phyloP scores from a whole-genome alignment of 2,329 filamentous ascomycete genomes.

The Apiospora marii region DNA sequence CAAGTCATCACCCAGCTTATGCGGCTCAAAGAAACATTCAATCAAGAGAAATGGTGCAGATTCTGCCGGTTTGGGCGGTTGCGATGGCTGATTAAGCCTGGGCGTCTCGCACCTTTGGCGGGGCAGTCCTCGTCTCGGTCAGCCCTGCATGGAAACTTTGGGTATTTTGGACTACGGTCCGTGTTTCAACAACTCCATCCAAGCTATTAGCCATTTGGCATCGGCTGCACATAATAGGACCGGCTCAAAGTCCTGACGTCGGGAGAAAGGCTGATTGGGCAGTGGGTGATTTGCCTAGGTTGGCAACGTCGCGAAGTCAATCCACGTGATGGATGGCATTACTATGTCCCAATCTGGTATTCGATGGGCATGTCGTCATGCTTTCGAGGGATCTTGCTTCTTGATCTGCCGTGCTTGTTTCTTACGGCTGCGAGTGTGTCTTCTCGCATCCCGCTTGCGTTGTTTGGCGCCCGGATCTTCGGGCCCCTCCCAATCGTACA shows the following conservation, averaged over 20 bases:
- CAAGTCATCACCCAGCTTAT: not conserved
- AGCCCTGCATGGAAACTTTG: conserved; percentile 5
- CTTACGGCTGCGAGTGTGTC: not conserved
- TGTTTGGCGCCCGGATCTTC: not conserved
- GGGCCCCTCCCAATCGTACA: conserved; percentile 2
- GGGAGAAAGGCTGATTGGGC: not conserved
- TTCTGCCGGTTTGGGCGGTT: not conserved
- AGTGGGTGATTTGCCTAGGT: not conserved
- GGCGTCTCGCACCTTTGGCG: not conserved
- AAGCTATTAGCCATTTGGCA: not conserved
- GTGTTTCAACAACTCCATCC: not conserved
- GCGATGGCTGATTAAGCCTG: not conserved
- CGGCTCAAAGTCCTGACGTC: not conserved
- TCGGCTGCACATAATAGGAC: not conserved
- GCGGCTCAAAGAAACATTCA: conserved; percentile 10
- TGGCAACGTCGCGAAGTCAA: not conserved
- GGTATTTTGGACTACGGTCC: not conserved
- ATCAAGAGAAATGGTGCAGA: not conserved
- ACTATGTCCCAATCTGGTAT: not conserved
- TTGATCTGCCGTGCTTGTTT: not conserved
- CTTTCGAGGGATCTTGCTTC: no score
- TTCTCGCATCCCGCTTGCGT: not conserved
- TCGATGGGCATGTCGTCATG: not conserved
- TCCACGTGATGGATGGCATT: not conserved
- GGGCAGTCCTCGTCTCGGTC: not conserved